Base-by-base conservation (phyloP, 805 yeast genomes). In the Teunomyces gatunensis region DNA sequence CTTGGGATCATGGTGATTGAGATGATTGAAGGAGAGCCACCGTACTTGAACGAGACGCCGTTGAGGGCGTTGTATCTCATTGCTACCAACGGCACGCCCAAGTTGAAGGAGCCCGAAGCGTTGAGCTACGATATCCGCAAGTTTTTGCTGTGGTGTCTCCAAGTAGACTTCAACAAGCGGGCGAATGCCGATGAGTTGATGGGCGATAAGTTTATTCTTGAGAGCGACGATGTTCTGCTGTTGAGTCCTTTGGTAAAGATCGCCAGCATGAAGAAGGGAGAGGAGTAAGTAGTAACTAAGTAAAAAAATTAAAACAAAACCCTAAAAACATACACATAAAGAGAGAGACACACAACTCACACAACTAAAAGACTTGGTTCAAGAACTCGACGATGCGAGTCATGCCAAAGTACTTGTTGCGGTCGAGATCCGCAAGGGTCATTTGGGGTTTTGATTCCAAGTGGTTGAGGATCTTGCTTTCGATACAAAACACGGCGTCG, bases 11-110 rank as follows among this genome's bases (percentile, higher is more conserved):
- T 94, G 98, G 84, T 89, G 17, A 94, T 94, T 59, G 99, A 94
- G 69, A 92, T 94, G 98, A 89, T 94, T 55, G 99, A 94, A 68
- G 97, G 97, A 21, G 99, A 94, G 65, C 99, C 99, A 11, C 99
- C 99, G 2, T 94, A 94, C 61, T 74, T 94, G 63, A 92, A 92
- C 59, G 99, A 94, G 66, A 89, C 95, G 33, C 99, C 99, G 18
- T 77, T 94, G 63, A 81, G 94, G 59, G 98, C 98, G 0, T 74
- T 94, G 44, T 94, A 91, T 67, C 74, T 94, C 65, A 94, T 94
- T 74, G 96, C 96, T 4, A 89, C 97, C 0, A 92, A 89, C 59
- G 99, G 99, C 45, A 94, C 98, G 0, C 99, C 99, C 18, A 84
- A 84, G 55, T 74, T 94, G 62, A 90, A 91, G 66, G 89, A 90